phyloP scores from a whole-genome alignment of 352 stramenopile genomes.

The Bremia lactucae region DNA sequence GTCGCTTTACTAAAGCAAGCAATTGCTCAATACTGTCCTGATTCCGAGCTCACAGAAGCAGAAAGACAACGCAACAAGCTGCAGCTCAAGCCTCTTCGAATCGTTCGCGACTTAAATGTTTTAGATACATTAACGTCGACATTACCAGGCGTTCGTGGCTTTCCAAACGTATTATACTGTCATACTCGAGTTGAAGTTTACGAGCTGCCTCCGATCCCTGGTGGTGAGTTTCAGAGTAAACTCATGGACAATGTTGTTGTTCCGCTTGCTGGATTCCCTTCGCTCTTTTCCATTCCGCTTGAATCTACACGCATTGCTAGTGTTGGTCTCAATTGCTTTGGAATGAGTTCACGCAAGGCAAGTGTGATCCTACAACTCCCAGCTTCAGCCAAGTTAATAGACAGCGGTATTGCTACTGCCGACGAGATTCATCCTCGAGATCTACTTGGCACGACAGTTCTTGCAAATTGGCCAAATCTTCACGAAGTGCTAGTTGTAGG shows the following conservation, averaged over 20 bases:
- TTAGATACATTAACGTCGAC: slow-evolving; percentile 63
- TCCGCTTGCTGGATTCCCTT: slow-evolving; percentile 68
- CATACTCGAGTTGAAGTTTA: slow-evolving; percentile 56
- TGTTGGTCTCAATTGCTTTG: slow-evolving; percentile 92
- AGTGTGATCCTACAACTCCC: slow-evolving; percentile 62
- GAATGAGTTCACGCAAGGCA: slow-evolving; percentile 74
- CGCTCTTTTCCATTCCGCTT: slow-evolving; percentile 50
- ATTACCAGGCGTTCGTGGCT: slow-evolving; percentile 43
- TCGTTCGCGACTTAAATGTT: slow-evolving; percentile 74
- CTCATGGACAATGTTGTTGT: slow-evolving; percentile 65
- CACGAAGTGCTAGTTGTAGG: slow-evolving; percentile 89
- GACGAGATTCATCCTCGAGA: slow-evolving; percentile 27
- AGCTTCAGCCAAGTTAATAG: slow-evolving; percentile 14
- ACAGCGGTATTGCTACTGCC: slow-evolving; percentile 9
- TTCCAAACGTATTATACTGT: slow-evolving; percentile 55
- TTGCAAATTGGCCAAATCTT: slow-evolving; percentile 98
- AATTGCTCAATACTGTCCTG: slow-evolving; percentile 88
- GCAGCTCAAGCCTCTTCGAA: slow-evolving; percentile 56
- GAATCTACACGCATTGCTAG: slow-evolving; percentile 46
- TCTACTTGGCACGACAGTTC: slow-evolving; percentile 62
- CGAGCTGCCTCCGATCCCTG: slow-evolving; percentile 36
- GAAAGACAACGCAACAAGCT: slow-evolving; percentile 88
- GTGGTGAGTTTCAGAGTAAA: slow-evolving; percentile 58
- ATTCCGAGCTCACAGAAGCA: slow-evolving; percentile 79
- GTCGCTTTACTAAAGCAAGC: slow-evolving; percentile 84